These are phyloP conservation scores for Sphaerobolus stellatus DNA, from an alignment of 1,284 basidiomycete species.

Conservation along the genomic window DNA sequence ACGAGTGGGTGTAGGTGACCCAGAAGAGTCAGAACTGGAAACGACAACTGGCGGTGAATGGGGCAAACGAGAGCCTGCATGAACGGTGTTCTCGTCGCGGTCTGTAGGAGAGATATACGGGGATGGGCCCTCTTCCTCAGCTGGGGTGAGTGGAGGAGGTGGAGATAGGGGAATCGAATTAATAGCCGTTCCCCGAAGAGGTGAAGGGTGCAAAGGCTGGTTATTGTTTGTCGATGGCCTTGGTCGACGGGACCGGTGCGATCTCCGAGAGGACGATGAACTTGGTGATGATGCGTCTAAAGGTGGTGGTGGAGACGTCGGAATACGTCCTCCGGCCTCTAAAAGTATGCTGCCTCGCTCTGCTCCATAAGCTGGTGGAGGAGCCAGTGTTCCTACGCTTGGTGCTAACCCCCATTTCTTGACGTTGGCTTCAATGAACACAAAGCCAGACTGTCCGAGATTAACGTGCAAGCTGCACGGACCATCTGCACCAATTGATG, in stretches of 20 bases:
- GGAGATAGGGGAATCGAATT: constrained; percentile 54
- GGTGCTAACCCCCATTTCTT: constrained; percentile 98
- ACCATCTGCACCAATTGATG: constrained; percentile 91
- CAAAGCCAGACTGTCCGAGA: constrained; percentile 92
- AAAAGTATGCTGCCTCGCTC: constrained; percentile 92
- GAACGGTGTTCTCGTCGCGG: constrained; percentile 41
- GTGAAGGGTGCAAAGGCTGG: constrained; percentile 53
- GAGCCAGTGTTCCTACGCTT: constrained; percentile 91
- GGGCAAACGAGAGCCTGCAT: constrained; percentile 39
- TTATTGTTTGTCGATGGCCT: constrained; percentile 17
- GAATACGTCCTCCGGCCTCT: constrained; percentile 74
- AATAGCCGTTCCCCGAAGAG: constrained; percentile 47
- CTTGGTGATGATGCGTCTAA: constrained; percentile 38
- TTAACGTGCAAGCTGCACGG: constrained; percentile 95
- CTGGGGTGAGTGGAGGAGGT: constrained; percentile 77
- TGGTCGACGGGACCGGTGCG: constrained; percentile 56
- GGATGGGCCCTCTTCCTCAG: constrained; percentile 59
- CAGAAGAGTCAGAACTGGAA: constrained; percentile 23
- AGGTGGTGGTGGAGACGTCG: constrained; percentile 35
- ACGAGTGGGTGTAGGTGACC: constrained; percentile 45
- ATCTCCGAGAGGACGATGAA: constrained; percentile 51
- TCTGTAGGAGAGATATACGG: constrained; percentile 71
- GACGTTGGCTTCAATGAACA: constrained; percentile 97
- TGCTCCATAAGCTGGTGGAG: constrained; percentile 93
- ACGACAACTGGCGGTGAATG: constrained; percentile 46